Evolutionary conservation across 441 rosid genomes (phyloP), one percentile per base, ranked within the genome.

Genomic region (Arabidopsis hybrid): DNA sequence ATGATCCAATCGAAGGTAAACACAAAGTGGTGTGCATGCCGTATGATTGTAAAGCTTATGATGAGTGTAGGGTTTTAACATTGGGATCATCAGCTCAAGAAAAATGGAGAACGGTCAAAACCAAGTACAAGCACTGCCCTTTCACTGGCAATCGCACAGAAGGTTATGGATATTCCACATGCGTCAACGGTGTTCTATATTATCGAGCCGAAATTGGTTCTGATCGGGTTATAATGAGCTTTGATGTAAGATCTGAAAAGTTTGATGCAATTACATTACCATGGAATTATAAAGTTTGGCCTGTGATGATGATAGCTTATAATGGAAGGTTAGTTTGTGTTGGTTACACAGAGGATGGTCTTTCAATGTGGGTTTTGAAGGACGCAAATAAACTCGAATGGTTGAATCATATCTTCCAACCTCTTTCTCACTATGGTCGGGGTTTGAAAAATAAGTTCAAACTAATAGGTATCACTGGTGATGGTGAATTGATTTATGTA

Each of bases 131-230:
- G 21, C 52, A 71, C 39, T 1, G 0, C 2, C 16, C 9, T 6
- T 6, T 29, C 1, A 3, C 34, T 71, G 2, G 0, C 34, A 1
- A 4, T 14, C 0, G 12, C 10, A 17, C 12, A 49, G 29, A 0
- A 36, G n/a, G 8, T 10, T 14, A 7, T 49, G 60, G 74, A 34
- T 26, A 49, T 3, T 17, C 16, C 8, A 13, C 10, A 39, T 60
- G 75, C 60, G 39, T 71, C 40, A 60, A 71, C 1, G 75, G 61
- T 14, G 43, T 61, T 71, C 1, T 61, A 26, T 71, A 71, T 55
- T 71, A 61, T 40, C 4, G 4, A 31, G 67, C 61, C 12, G 0
- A 7, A 10, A 55, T 31, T 7, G 59, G 7, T 11, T 1, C 1
- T 67, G 29, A 0, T 38, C 1, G 2, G 3, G 52, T 67, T 16